Conservation (phyloP, 2,329 filamentous ascomycete genomes). For the Sarocladiaceae sp. region DNA sequence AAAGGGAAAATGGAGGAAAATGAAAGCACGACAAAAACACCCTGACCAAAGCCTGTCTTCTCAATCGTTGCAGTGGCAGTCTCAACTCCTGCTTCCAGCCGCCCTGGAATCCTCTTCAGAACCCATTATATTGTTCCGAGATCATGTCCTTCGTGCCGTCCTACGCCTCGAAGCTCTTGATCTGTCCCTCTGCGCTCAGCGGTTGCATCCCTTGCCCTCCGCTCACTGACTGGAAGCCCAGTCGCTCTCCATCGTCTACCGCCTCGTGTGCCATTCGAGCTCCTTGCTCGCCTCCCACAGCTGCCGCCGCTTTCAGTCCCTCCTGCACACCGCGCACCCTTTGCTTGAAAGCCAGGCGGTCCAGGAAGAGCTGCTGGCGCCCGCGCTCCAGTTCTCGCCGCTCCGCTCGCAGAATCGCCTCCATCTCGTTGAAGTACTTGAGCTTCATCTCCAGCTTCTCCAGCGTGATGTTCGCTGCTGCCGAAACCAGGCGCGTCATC, state of each 20-base stretch:
- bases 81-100: background rate
- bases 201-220: constrained; percentile 43
- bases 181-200: constrained; percentile 45
- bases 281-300: constrained; percentile 43
- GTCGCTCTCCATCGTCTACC: constrained; percentile 41
- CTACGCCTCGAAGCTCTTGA: constrained; percentile 54
- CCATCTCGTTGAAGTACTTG: constrained; percentile 94
- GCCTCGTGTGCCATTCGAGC: constrained; percentile 41
- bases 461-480: constrained; percentile 87
- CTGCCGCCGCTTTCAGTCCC: constrained; percentile 51
- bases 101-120: too few species aligned
- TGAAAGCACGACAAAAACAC: background rate
- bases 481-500: constrained; percentile 88
- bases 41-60: background rate
- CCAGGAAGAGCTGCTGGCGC: constrained; percentile 87
- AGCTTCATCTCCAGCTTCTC: constrained; percentile 95
- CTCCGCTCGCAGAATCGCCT: constrained; percentile 84
- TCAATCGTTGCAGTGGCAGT: too few species aligned
- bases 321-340: constrained; percentile 79
- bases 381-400: constrained; percentile 86
- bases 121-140: too few species aligned
- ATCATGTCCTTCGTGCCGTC: too few species aligned
- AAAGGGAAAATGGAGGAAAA: background rate
- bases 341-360: constrained; percentile 84
- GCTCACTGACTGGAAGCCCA: constrained; percentile 45